Evolutionary conservation across 768 basidiomycete genomes (phyloP), one percentile per base, ranked within the genome.

Genomic region (Termitomyces sp.): DNA sequence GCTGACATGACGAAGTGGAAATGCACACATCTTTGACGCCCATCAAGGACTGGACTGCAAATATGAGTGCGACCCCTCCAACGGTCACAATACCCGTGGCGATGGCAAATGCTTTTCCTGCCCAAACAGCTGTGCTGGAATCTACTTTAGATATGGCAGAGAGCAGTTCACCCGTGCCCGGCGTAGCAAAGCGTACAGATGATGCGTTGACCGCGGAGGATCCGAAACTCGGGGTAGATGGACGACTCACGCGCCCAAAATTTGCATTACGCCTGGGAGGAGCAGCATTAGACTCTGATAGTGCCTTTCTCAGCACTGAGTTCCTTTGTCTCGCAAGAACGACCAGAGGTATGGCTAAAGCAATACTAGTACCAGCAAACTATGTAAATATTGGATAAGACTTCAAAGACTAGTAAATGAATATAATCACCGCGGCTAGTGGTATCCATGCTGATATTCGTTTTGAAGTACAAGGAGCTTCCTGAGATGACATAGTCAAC

Each of bases 61-160:
- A 76, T 2, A 81, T 68, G 5, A 79, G 66, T 0, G 65, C 70
- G 5, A 72, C 65, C 0, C 79, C 85, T 24, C 78, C 72, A 3
- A 75, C 66, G 0, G 75, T 61, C 24, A 88, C 87, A 34, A 86
- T 62, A 10, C 77, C 62, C 0, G 88, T 89, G 4, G 88, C 85
- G 41, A 88, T 75, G 2, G 77, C 72, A 40, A 90, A 82, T 0
- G 87, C 88, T 60, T 85, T 86, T 5, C 79, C 70, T 1, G 80
- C 77, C 59, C 83, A 77, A 2, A 87, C 54, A 0, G 78, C 78
- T 0, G 75, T 79, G 44, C 80, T 81, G 60, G 78, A 77, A 37
- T 70, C 66, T 51, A 68, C 60, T n/a, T 61, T 64, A 0, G 73
- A 72, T 7, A 77, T 62, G 2, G 72, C 76, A 9, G 72, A 68